Base-by-base conservation (phyloP, 495 filamentous ascomycete species). In the Aspergillus steynii region DNA sequence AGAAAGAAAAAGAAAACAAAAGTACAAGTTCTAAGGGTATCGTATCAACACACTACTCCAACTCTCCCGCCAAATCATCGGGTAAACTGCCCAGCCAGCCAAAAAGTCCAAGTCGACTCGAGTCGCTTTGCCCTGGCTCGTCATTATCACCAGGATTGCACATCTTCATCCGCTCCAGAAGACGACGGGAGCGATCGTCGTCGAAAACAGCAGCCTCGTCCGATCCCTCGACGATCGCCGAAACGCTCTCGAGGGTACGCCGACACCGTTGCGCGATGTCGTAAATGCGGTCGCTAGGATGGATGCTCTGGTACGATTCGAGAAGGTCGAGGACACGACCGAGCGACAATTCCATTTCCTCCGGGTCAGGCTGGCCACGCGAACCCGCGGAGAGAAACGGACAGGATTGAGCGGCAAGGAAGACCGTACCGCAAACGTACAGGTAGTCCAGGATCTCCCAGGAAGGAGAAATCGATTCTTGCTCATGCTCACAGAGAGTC, bases 81-180 rank as follows among this genome's bases (percentile, higher is more conserved):
- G 65, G 65, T 15, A 64, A 29, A 47, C 65, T 67, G 27, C 64
- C 61, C 54, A 67, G 20, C 61, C 65, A 68, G 6, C 32, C 59
- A 29, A 62, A 52, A 20, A 31, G 53, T 10, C n/a, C 49, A 14
- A 31, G 14, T 15, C 14, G 34, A 32, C 48, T 29, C 14, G 37
- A 29, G 4, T 51, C 10, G 2, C 20, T 37, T 26, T 50, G 42
- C n/a, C 2, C 26, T 4, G 7, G 27, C 29, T 29, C 48, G 12
- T 45, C 37, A 37, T 59, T 32, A n/a, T 12, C 5, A 10, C 8
- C 10, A 1, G 53, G 37, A 14, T 10, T 25, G 27, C 53, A 25
- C 6, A 42, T 45, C 8, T 29, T 28, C 25, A n/a, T 56, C 15
- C 59, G 45, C 27, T 61, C 53, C 2, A 52, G 10, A 0, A 56